Evolutionary conservation across 768 basidiomycete species (phyloP), one percentile per base, ranked within the genome.

Genomic region (Suillus decipiens): DNA sequence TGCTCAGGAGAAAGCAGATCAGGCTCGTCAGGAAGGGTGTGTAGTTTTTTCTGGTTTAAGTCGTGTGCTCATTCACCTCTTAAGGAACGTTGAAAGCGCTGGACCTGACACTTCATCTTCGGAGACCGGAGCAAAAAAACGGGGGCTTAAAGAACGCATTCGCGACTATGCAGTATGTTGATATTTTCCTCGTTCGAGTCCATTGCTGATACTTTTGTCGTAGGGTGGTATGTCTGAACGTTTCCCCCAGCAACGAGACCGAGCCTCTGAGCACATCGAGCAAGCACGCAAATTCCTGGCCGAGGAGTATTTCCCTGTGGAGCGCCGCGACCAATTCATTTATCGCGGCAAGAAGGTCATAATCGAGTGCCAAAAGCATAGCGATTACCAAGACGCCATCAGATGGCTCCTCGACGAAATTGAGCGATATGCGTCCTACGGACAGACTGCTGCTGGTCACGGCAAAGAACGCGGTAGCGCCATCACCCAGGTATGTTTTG

Each of bases 301-400:
- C 17, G 92, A 95, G 56, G 92, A 96, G 43, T 90, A 89, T 68
- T 95, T 97, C 82, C 95, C 96, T 0, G 82, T 90, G 68, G 95
- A 95, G 75, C 82, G 96, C 24, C 84, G 93, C 28, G 93, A 96
- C 60, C 93, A 93, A 71, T 97, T 95, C 76, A 91, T 99, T 71
- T 96, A 89, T 80, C 86, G 96, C 14, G 83, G 87, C 7, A 98
- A 98, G 82, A 98, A 97, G 86, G 89, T 90, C 42, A 86, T 97
- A 60, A 82, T 96, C 63, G 96, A 98, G 71, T 95, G 93, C 72
- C 95, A 97, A 77, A 89, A 89, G 71, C 95, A 96, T 76, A 82
- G 88, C 59, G 90, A 96, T 72, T 98, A 97, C 76, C 92, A 95
- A 68, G 87, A 87, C 63, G 85, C 87, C 8, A 80, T 94, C 54